phyloP scores from a whole-genome alignment of 2,329 filamentous ascomycete genomes.

The Diaporthe australafricana region DNA sequence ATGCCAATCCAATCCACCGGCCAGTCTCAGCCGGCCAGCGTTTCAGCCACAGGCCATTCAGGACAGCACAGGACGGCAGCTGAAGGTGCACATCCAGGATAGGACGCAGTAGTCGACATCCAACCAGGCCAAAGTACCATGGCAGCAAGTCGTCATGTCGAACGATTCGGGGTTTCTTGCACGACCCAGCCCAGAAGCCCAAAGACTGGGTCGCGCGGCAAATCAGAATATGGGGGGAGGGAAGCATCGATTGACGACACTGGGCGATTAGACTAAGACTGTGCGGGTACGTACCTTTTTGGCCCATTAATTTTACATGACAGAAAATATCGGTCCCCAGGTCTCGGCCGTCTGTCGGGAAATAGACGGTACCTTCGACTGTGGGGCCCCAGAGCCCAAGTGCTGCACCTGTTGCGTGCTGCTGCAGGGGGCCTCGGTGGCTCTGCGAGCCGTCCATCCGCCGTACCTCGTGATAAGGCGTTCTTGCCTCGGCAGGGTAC shows the following conservation, averaged over 20 bases:
- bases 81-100: background rate
- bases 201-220: constrained; percentile 22
- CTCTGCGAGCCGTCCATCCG: constrained; percentile 24
- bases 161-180: constrained; percentile 9
- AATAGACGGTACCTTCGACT: constrained; percentile 22
- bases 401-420: background rate
- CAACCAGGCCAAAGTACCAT: background rate
- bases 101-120: background rate
- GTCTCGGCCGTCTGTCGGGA: constrained; percentile 20
- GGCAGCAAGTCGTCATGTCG: constrained; percentile 12
- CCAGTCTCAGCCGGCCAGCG: constrained; percentile 22
- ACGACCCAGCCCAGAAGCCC: background rate
- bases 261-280: background rate
- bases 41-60: constrained; percentile 17
- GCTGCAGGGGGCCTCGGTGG: background rate
- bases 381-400: constrained; percentile 24
- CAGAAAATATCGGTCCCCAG: constrained; percentile 7
- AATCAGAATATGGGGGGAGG: constrained; percentile 21
- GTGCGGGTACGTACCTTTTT: too few relatives aligned
- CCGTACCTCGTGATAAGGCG: constrained; percentile 11
- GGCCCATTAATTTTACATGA: background rate
- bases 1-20: background rate
- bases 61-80: background rate
- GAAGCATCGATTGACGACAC: background rate
- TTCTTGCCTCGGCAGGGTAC: background rate